Conservation (phyloP, 192 early-diverging fungal genomes). For the Coemansia sp. region DNA sequence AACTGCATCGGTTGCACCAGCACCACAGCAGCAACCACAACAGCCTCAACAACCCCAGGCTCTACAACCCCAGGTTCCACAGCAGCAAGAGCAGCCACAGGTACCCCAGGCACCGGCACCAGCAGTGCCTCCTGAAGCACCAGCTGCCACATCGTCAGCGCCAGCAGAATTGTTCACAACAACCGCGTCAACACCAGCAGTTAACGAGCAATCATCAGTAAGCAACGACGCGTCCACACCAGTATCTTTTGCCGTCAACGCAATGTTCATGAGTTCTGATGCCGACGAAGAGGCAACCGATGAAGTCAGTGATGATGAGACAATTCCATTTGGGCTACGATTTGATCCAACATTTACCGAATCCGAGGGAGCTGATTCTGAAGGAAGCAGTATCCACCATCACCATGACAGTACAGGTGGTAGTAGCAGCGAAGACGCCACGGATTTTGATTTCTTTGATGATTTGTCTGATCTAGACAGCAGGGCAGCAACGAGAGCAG, state of each 20-base stretch:
- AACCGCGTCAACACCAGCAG: background rate
- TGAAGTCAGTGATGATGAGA: background rate
- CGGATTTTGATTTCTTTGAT: constrained; percentile 23
- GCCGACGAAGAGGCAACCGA: background rate
- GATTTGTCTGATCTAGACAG: constrained; percentile 43
- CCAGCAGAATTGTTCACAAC: constrained; percentile 1
- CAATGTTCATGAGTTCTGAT: constrained; percentile 19
- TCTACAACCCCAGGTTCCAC: background rate
- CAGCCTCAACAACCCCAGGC: background rate
- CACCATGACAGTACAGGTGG: constrained; percentile 7
- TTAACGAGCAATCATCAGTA: background rate
- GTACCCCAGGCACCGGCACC: constrained; percentile 6
- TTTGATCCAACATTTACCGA: constrained; percentile 21
- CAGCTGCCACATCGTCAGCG: background rate
- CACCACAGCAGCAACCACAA: background rate
- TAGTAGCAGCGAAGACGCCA: constrained; percentile 8
- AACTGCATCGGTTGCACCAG: constrained; percentile 3
- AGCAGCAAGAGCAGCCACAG: too few species aligned
- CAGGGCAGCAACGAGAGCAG: constrained; percentile 14
- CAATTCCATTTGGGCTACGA: constrained; percentile 43
- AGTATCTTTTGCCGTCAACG: constrained; percentile 41
- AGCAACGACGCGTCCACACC: constrained; percentile 13
- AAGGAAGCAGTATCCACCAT: constrained; percentile 1
- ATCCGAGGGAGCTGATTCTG: background rate
- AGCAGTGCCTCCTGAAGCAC: constrained; percentile 11